A percentile compares a stretch with the other conserved stretches of the same genome.
Evolutionary conservation across 352 stramenopile genomes (phyloP).

Genomic region (Sclerospora graminicola): DNA sequence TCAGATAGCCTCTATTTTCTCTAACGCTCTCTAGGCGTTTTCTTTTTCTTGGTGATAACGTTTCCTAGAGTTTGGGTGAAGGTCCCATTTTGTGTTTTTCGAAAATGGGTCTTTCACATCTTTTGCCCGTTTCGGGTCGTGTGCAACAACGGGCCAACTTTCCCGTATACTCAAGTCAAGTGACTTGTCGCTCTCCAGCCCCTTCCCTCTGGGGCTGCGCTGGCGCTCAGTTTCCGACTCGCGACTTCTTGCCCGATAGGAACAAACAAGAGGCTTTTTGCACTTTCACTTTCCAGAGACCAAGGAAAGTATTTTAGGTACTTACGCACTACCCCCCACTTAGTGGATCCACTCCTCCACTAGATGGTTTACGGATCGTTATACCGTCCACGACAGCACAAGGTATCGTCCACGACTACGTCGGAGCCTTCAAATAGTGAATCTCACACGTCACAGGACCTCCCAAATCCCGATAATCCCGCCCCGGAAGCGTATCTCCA

Average conservation of each 20-base stretch:
- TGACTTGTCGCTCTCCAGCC: background rate
- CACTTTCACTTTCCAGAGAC: constrained; percentile 4
- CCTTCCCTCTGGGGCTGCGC: constrained; percentile 5
- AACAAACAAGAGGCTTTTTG: background rate
- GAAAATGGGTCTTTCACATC: constrained; percentile 12
- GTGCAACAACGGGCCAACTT: constrained; percentile 12
- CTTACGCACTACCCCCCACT: constrained; percentile 5
- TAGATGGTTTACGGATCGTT: constrained; percentile 28
- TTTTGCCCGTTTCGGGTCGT: constrained; percentile 11
- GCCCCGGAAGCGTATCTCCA: constrained; percentile 38
- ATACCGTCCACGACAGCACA: constrained; percentile 18
- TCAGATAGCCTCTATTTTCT: too few relatives aligned
- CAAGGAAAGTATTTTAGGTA: constrained; percentile 8
- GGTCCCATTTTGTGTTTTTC: background rate
- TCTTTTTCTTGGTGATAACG: too few relatives aligned
- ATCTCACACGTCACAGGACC: constrained; percentile 12
- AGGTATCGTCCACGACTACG: constrained; percentile 11
- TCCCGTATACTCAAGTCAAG: constrained; percentile 6
- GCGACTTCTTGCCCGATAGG: constrained; percentile 4
- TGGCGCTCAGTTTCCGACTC: constrained; percentile 27
- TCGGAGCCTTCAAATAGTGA: constrained; percentile 7
- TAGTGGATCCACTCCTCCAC: constrained; percentile 10
- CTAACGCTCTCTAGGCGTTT: too few relatives aligned
- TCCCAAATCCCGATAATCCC: constrained; percentile 1
- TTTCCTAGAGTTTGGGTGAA: too few relatives aligned